Conservation (phyloP, 2,329 filamentous ascomycete species). For the Escovopsis weberi region DNA sequence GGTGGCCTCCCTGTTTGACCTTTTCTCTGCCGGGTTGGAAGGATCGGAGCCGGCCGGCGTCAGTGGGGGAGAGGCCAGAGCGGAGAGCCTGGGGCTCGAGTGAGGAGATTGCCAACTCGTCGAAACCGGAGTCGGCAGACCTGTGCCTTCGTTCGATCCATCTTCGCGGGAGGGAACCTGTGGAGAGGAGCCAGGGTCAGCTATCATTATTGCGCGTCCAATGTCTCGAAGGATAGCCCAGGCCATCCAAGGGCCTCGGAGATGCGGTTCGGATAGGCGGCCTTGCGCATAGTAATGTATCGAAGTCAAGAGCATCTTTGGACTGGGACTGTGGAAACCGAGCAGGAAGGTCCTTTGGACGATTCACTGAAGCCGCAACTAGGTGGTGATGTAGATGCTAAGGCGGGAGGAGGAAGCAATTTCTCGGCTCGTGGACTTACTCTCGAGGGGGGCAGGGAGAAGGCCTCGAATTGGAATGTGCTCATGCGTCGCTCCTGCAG, state of each 20-base stretch:
- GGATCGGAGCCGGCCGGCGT: conserved; percentile 64
- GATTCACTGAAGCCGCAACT: too few relatives aligned
- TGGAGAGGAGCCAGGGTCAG: conserved; percentile 13
- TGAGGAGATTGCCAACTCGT: conserved; percentile 51
- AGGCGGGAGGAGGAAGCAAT: too few relatives aligned
- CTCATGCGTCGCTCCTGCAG: conserved; percentile 74
- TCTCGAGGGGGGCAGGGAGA: conserved; percentile 73
- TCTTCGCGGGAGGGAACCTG: conserved; percentile 48
- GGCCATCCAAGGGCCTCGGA: background rate
- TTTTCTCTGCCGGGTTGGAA: conserved; percentile 17
- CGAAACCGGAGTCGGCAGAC: conserved; percentile 49
- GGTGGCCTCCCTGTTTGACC: conserved; percentile 18
- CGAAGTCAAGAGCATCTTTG: too few relatives aligned
- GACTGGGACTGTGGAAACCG: too few relatives aligned
- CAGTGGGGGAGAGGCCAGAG: conserved; percentile 76
- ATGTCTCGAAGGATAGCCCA: too few relatives aligned
- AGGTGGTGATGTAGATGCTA: too few relatives aligned
- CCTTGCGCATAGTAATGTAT: too few relatives aligned
- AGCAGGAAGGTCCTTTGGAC: too few relatives aligned
- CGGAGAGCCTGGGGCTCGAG: conserved; percentile 50
- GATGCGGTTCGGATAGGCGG: too few relatives aligned
- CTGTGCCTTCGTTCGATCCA: conserved; percentile 44
- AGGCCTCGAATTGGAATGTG: conserved; percentile 78
- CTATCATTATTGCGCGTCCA: conserved; percentile 1
- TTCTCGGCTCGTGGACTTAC: conserved; percentile 35